Base-by-base conservation (phyloP, 768 basidiomycete genomes). In the Psilocybe tampanensis region DNA sequence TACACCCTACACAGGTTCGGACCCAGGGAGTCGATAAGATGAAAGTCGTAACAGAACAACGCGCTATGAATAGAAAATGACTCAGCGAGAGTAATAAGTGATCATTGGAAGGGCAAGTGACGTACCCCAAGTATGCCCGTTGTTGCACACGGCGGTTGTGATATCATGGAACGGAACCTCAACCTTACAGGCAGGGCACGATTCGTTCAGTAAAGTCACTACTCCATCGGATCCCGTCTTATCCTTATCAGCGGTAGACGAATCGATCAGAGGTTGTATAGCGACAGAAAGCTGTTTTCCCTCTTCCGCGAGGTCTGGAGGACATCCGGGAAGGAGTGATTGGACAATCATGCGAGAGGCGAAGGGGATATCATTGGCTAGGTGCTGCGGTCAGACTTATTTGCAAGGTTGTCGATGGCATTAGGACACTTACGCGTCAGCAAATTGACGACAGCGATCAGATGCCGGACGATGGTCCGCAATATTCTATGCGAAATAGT, bases 1-100 rank as follows among this genome's bases (percentile, higher is more conserved):
- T 82, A 66, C 92, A 94, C 47, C 90, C 89, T 24, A 92, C 75
- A 68, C 92, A 94, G 17, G 91, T 92, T 55, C 90, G 82, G 33
- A 91, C 88, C 70, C 78, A 78, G 13, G 90, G 80, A 47, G 90
- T 92, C n/a, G 89, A 81, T 26, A 94, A 78, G 54, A 94, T 83
- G 69, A 90, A 88, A 21, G 88, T 88, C 36, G 92, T 94, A 47
- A 92, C 78, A 11, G 90, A 89, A 68, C 92, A 94, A 26, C 92
- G 86, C 48, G 79, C 92, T 93, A 63, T 32, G 43, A 39, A 58
- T 55, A 59, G 44, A 47, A 24, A 26, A 68, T 59, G 43, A 62
- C 60, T 68, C 17, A 60, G 54, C 42, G 34, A 48, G 26, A 24
- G 13, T 53, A 50, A 47, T 24, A 9, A 32, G 11, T 39, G 29